These are phyloP conservation scores for Durusdinium trenchii DNA, from an alignment of 73 alveolate species.

Conservation along the genomic window DNA sequence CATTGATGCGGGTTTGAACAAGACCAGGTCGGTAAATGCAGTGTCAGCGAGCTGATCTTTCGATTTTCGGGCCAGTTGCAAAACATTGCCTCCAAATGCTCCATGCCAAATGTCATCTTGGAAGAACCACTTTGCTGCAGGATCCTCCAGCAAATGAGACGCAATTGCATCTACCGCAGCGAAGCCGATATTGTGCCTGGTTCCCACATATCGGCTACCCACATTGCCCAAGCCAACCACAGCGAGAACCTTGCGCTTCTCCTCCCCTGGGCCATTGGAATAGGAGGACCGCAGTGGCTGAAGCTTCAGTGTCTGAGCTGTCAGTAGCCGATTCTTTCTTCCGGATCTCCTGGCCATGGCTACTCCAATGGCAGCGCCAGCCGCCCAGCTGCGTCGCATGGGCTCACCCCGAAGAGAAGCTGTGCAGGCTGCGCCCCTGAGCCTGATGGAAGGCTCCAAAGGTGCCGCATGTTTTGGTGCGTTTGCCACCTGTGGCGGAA, in stretches of 20 bases:
- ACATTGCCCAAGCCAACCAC: slow-evolving; percentile 74
- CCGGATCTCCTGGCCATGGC: too few relatives aligned
- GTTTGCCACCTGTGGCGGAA: too few relatives aligned
- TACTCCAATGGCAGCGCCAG: too few relatives aligned
- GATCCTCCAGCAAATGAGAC: not conserved
- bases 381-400: too few relatives aligned
- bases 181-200: slow-evolving; percentile 82
- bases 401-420: too few relatives aligned
- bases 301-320: too few relatives aligned
- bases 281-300: too few relatives aligned
- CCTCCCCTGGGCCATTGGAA: not conserved
- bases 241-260: slow-evolving; percentile 3
- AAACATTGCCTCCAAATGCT: not conserved
- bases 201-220: slow-evolving; percentile 46
- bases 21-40: not conserved
- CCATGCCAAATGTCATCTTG: not conserved
- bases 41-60: not conserved
- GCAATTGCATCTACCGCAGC: slow-evolving; percentile 65
- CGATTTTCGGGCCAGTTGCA: slow-evolving; percentile 6
- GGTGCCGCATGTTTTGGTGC: too few relatives aligned
- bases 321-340: too few relatives aligned
- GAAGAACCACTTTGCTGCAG: not conserved
- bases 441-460: too few relatives aligned
- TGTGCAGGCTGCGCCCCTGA: too few relatives aligned
- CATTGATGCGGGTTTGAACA: slow-evolving; percentile 48